phyloP scores from a whole-genome alignment of 2,329 filamentous ascomycete genomes.

The Ophiostoma novo-ulmi region DNA sequence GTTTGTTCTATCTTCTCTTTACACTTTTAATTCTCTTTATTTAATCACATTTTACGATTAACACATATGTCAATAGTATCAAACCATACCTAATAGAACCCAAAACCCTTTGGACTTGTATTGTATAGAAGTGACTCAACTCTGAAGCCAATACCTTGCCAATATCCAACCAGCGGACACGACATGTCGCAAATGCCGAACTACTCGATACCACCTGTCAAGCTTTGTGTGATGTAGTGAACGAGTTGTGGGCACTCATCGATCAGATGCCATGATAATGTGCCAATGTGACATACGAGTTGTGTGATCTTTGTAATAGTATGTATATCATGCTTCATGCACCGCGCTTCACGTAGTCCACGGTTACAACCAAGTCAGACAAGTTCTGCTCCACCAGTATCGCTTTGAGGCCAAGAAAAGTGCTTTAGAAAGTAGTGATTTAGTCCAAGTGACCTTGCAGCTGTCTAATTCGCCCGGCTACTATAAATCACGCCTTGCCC shows the following conservation, averaged over 20 bases:
- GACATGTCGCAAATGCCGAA: constrained; percentile 7
- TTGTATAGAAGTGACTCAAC: neutral
- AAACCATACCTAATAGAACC: too few species aligned
- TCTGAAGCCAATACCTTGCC: neutral
- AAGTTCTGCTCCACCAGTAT: neutral
- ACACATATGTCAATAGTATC: too few species aligned
- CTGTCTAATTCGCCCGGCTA: neutral
- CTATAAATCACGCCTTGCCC: neutral
- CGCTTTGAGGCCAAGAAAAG: neutral
- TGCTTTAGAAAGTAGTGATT: neutral
- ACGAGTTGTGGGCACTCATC: neutral
- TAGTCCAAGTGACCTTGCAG: neutral
- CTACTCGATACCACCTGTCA: constrained; percentile 10
- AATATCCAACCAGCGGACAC: neutral
- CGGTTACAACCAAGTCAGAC: neutral
- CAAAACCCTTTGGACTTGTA: too few species aligned
- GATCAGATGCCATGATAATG: constrained; percentile 7
- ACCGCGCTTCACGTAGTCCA: neutral
- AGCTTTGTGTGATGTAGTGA: neutral
- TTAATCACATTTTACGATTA: too few species aligned
- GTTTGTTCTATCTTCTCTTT: too few species aligned
- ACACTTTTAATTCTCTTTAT: too few species aligned
- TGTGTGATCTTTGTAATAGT: neutral
- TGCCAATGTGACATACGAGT: neutral
- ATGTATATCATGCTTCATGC: neutral